Evolutionary conservation across 331 rosid genomes (phyloP).

Genomic region (Erythrophleum ivorense): DNA sequence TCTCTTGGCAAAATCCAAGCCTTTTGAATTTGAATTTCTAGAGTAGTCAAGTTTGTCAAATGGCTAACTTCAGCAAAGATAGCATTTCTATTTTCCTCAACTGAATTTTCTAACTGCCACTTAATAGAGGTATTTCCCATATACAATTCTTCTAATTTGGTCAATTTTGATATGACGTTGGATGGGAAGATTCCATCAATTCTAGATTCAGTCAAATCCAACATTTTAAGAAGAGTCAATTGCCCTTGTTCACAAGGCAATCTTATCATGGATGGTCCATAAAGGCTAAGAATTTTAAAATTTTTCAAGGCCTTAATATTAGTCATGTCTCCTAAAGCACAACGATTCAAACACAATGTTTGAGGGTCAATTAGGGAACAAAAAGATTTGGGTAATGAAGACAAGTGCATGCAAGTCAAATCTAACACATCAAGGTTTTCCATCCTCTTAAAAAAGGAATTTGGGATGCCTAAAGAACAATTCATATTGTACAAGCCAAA

Average conservation of each 20-base stretch:
- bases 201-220: too few species aligned
- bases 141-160: background rate
- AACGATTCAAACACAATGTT: background rate
- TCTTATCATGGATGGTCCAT: too few species aligned
- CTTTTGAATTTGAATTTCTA: background rate
- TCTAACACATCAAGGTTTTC: background rate
- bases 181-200: too few species aligned
- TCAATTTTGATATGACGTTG: too few species aligned
- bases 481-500: accelerated
- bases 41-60: too few species aligned
- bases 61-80: too few species aligned
- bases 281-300: too few species aligned
- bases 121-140: background rate
- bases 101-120: background rate
- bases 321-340: background rate
- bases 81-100: background rate
- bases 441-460: background rate
- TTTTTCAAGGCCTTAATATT: too few species aligned
- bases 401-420: background rate
- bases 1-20: background rate
- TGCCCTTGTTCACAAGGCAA: too few species aligned
- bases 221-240: too few species aligned
- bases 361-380: background rate
- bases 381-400: background rate
- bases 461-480: background rate